Base-by-base conservation (phyloP, 805 yeast genomes). In the Blastobotrys attinorum region DNA sequence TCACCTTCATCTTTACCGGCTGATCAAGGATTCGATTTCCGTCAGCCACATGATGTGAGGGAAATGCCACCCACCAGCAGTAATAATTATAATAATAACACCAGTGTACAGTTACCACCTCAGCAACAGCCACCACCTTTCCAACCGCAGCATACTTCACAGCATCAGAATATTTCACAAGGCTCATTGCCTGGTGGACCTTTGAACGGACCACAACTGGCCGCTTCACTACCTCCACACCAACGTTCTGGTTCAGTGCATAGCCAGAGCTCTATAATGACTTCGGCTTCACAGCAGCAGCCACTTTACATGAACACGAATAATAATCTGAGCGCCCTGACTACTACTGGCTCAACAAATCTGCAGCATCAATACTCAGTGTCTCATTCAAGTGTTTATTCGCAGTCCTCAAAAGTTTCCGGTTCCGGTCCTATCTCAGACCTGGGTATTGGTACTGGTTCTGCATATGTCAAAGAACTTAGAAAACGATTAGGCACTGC, bases 361-460 rank as follows among this genome's bases (percentile, higher is more conserved):
- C 41, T 31, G 17, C 41, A 37, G 22, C 37, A 37, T n/a, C 40
- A 43, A 18, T 20, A 31, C 25, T 39, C 42, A 15, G n/a, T 20
- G 18, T 31, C 29, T 7, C 42, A 39, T 21, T 31, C 42, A n/a
- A 39, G 42, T 22, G 25, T 21, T 6, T 31, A 29, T 17, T 39
- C 42, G 35, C 37, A 22, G 13, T 15, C 16, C 4, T 22, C 31
- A 17, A 33, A 23, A 27, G 22, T 11, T 3, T 22, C 31, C 3
- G 18, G 36, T 11, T 32, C 40, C 16, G 18, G 22, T 4, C 36
- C 22, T 20, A 23, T 38, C 15, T 47, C 44, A 2, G 49, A 46
- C n/a, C 46, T 54, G 10, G 61, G 61, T 3, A 49, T 60, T 8
- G 64, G 65, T 22, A 48, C 50, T 3, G 59, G 61, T 16, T 58